These are phyloP conservation scores for Tulasnella sp. DNA, from an alignment of 768 basidiomycete genomes.

Conservation along the genomic window DNA sequence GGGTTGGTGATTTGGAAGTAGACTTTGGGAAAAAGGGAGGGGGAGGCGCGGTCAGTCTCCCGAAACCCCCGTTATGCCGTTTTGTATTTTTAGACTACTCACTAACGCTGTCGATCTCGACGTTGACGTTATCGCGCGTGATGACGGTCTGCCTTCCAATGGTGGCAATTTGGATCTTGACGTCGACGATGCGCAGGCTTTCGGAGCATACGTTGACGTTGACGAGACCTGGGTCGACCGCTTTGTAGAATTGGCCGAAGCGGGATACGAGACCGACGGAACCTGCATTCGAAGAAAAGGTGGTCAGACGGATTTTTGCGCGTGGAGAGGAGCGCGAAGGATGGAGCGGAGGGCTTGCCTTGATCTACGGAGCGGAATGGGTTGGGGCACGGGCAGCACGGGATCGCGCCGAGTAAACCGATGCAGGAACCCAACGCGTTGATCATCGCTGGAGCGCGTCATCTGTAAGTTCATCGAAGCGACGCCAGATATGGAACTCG, in stretches of 20 bases:
- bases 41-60: background rate
- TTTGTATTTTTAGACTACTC: background rate
- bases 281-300: conserved; percentile 34
- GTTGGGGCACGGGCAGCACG: conserved; percentile 77
- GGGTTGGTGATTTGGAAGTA: conserved; percentile 51
- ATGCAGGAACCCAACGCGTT: conserved; percentile 54
- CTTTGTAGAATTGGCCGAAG: conserved; percentile 91
- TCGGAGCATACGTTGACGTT: conserved; percentile 95
- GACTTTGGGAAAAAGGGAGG: conserved; percentile 38
- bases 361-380: conserved; percentile 40
- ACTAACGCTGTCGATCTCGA: conserved; percentile 15
- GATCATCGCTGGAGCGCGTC: conserved; percentile 42
- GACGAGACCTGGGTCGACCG: conserved; percentile 85
- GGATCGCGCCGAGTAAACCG: conserved; percentile 63
- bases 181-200: conserved; percentile 37
- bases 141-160: conserved; percentile 67
- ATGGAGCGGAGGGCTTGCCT: background rate
- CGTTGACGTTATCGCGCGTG: conserved; percentile 93
- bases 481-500: background rate
- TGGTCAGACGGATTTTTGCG: background rate
- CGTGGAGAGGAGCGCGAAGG: background rate
- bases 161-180: conserved; percentile 69
- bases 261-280: conserved; percentile 84
- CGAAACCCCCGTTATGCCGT: background rate
- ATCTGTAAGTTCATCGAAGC: too few species aligned